Evolutionary conservation across 106 monocot species (phyloP), one percentile per base, ranked within the genome.

Genomic region (Acorus gramineus): DNA sequence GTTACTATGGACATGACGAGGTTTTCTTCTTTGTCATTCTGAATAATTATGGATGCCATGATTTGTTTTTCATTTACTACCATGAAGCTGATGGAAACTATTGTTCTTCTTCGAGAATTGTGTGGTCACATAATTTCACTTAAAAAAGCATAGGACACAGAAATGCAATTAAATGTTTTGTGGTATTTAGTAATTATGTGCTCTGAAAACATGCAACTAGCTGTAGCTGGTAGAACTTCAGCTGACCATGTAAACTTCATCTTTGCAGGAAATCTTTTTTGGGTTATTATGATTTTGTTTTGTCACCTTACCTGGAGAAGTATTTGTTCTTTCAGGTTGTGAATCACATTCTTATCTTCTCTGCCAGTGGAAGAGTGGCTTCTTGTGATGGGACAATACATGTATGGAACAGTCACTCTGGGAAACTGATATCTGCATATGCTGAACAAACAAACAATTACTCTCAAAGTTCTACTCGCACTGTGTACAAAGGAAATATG

Each of bases 1-100:
- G 92, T 52, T 98, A 98, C 81, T 87, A 98, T 78, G 98, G 98
- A 13, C 92, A 98, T 78, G 98, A 98, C 74, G 98, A 98, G 91
- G 98, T 92, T 56, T 49, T 62, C 42, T 81, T 57, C 11, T 71
- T 10, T 55, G 28, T 28, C 28, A 28, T 28, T 28, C 28, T 28
- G 28, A 28, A 28, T 28, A 28, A 28, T 28, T 28, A 28, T 28
- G 28, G 28, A 28, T 28, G 28, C 28, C 28, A 28, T 28, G 28
- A 28, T 28, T 28, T 28, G 0, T 28, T 28, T 28, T 28, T 28
- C 28, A 28, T 28, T 28, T 28, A 28, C 28, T 28, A 28, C 28
- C 28, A 28, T 28, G 28, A 28, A 28, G 28, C 28, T 28, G 28
- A 28, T 28, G 28, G 28, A 28, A 28, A 28, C 28, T 28, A 28